A percentile compares a stretch with the other conserved stretches of the same genome.
These are phyloP conservation scores for Calonectria leucothoes DNA, from an alignment of 2,329 filamentous ascomycete species.

Conservation along the genomic window DNA sequence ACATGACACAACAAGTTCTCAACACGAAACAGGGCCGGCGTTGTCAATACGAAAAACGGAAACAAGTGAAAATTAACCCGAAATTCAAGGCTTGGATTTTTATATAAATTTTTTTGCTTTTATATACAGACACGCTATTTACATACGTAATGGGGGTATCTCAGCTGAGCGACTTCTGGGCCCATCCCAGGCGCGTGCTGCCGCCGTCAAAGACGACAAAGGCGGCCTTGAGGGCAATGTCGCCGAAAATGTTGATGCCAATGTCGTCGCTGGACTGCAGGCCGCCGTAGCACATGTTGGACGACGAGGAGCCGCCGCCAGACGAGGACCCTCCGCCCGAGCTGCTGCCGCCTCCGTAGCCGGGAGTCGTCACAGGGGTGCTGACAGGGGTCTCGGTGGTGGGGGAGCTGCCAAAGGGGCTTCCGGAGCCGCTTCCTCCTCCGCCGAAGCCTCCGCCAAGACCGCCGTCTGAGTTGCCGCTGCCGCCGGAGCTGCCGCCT, in stretches of 20 bases:
- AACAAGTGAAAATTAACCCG: not conserved
- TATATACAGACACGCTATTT: not conserved
- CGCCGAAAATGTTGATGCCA: conserved; percentile 69
- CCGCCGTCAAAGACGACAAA: conserved; percentile 66
- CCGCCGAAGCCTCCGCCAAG: not conserved
- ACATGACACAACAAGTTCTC: not conserved
- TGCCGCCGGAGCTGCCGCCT: not conserved
- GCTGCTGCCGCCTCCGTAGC: not conserved
- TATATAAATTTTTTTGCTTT: not conserved
- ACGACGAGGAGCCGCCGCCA: conserved; percentile 34
- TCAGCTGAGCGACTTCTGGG: conserved; percentile 25
- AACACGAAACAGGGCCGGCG: not conserved
- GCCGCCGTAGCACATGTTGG: conserved; percentile 70
- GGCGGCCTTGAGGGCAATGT: conserved; percentile 70
- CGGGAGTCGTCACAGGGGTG: not conserved
- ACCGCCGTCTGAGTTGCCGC: not conserved
- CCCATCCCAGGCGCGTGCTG: conserved; percentile 36
- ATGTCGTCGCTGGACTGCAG: conserved; percentile 66
- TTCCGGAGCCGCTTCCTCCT: not conserved
- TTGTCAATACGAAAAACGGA: not conserved
- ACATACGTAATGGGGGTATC: not conserved
- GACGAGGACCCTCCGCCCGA: not conserved
- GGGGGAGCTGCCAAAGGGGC: not conserved
- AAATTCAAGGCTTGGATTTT: not conserved
- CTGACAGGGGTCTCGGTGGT: not conserved